Evolutionary conservation across 1,139 yeast species (phyloP).

Genomic region (Protomyces inouyei): DNA sequence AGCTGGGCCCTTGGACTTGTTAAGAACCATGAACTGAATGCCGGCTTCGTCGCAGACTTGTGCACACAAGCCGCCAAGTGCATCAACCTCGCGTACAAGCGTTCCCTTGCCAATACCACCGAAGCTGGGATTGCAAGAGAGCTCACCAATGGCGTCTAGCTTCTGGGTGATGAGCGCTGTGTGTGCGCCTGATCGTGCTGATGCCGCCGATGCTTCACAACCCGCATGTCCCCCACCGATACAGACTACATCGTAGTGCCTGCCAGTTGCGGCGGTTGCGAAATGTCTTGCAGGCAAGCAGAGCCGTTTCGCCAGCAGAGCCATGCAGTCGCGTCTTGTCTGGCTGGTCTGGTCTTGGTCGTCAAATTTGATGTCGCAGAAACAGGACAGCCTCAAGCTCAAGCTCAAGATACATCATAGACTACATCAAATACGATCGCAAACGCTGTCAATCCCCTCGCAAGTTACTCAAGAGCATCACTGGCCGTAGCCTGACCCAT

Average conservation of each 20-base stretch:
- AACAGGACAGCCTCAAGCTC: too few relatives aligned
- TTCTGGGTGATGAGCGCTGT: constrained; percentile 78
- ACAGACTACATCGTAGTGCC: constrained; percentile 53
- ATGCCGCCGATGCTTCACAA: constrained; percentile 91
- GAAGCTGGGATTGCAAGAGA: constrained; percentile 82
- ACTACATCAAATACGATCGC: too few relatives aligned
- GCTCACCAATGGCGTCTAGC: constrained; percentile 60
- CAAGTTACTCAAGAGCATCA: background rate
- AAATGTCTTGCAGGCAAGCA: background rate
- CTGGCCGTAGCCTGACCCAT: background rate
- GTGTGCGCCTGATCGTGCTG: constrained; percentile 73
- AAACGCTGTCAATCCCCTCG: too few relatives aligned
- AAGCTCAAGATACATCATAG: too few relatives aligned
- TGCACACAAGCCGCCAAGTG: constrained; percentile 87
- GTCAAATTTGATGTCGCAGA: too few relatives aligned
- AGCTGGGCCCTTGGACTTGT: constrained; percentile 89
- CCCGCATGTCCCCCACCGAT: constrained; percentile 99
- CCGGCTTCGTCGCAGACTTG: constrained; percentile 87
- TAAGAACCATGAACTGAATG: constrained; percentile 80
- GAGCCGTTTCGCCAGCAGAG: background rate
- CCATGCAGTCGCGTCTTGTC: background rate
- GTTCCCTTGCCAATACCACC: constrained; percentile 99
- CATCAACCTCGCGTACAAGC: constrained; percentile 84
- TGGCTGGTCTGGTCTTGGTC: too few relatives aligned
- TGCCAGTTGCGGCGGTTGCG: background rate